Conservation (phyloP, 192 early-diverging fungal species). For the Powellomyces hirtus region DNA sequence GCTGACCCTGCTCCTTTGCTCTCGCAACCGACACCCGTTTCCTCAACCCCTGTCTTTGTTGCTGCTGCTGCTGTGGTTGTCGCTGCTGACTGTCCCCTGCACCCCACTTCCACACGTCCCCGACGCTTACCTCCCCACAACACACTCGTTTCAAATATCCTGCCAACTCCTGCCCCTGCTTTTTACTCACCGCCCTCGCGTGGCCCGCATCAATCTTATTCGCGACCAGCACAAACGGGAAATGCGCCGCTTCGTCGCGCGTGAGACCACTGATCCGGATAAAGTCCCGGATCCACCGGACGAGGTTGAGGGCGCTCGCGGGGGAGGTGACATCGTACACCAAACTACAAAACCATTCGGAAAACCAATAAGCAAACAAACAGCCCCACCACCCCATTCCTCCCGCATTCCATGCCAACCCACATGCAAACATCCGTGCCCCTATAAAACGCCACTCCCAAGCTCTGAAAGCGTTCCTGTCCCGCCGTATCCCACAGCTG, state of each 20-base stretch:
- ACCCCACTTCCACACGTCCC: not conserved
- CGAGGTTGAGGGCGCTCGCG: slow-evolving; percentile 24
- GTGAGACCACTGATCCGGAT: slow-evolving; percentile 34
- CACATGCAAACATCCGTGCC: slow-evolving; percentile 48
- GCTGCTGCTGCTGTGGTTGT: no score
- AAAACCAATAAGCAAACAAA: slow-evolving; percentile 6
- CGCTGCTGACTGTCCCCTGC: no score
- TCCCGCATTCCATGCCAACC: not conserved
- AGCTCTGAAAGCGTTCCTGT: slow-evolving; percentile 45
- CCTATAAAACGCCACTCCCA: slow-evolving; percentile 46
- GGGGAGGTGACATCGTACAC: slow-evolving; percentile 50
- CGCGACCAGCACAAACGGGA: slow-evolving; percentile 47
- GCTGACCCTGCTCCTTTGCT: no score
- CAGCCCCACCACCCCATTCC: not conserved
- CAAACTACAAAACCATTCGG: no score
- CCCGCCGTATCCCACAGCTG: slow-evolving; percentile 56
- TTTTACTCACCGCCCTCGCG: slow-evolving; percentile 20
- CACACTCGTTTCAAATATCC: slow-evolving; percentile 24
- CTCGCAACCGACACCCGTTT: no score
- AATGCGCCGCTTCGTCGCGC: slow-evolving; percentile 37
- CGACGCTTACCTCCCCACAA: not conserved
- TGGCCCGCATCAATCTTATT: slow-evolving; percentile 41
- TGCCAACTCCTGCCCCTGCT: slow-evolving; percentile 31
- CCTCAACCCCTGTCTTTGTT: no score
- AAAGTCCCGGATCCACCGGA: slow-evolving; percentile 39